A percentile compares a stretch with the other conserved stretches of the same genome.
Evolutionary conservation across 2,329 filamentous ascomycete species (phyloP).

Genomic region (Blastomyces percursus): DNA sequence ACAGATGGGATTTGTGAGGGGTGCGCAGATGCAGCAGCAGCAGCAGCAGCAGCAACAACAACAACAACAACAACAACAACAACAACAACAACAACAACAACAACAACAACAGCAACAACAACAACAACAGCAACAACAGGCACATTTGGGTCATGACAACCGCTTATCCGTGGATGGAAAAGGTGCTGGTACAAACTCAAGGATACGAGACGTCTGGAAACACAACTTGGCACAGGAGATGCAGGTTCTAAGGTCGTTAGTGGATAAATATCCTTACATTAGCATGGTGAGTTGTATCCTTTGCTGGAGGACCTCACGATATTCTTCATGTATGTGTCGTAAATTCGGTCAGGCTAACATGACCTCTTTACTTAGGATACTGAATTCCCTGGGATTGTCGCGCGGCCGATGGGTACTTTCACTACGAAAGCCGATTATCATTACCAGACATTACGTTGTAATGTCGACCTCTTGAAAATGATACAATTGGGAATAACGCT

Average conservation of each 20-base stretch:
- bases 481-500: slow-evolving; percentile 94
- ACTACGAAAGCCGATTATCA: slow-evolving; percentile 95
- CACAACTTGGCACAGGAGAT: slow-evolving; percentile 88
- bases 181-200: slow-evolving; percentile 52
- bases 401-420: slow-evolving; percentile 88
- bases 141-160: slow-evolving; percentile 37
- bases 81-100: slow-evolving; percentile 41
- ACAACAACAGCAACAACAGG: slow-evolving; percentile 40
- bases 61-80: slow-evolving; percentile 43
- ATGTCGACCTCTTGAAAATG: slow-evolving; percentile 94
- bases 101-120: slow-evolving; percentile 49
- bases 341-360: slow-evolving; percentile 13
- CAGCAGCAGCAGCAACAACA: slow-evolving; percentile 48
- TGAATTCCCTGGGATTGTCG: slow-evolving; percentile 95
- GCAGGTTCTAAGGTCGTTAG: slow-evolving; percentile 65
- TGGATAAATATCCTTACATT: slow-evolving; percentile 89
- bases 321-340: slow-evolving; percentile 7
- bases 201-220: slow-evolving; percentile 95
- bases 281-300: slow-evolving; percentile 64
- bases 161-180: slow-evolving; percentile 45
- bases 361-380: slow-evolving; percentile 57
- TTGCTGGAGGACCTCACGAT: slow-evolving; percentile 1
- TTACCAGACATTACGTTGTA: slow-evolving; percentile 93
- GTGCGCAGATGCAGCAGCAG: slow-evolving; percentile 53
- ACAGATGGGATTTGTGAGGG: slow-evolving; percentile 75